Evolutionary conservation across 2,329 filamentous ascomycete species (phyloP), one percentile per base, ranked within the genome.

Genomic region (Monosporascus cannonballus): DNA sequence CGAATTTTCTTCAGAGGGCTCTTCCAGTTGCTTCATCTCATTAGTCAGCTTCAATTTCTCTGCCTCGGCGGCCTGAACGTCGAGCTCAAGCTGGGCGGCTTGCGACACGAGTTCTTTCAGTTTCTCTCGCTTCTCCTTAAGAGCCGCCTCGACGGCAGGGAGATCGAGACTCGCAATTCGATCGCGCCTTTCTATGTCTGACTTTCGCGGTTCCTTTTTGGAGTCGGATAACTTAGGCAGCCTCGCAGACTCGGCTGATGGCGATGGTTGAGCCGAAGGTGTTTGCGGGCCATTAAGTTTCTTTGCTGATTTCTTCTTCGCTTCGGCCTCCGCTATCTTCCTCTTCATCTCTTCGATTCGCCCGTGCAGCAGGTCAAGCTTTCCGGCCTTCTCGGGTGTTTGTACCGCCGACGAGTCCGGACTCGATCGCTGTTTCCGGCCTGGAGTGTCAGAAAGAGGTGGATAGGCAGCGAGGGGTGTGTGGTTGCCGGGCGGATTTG

Each of bases 291-390:
- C 52, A 39, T 54, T 60, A 27, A 53, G 47, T 46, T 54, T 65
- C 44, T 63, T 64, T 14, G 61, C 59, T 47, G 61, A 61, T 61
- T 77, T 76, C 59, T 76, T 78, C 59, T 76, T 78, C 9, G 80
- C 80, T 64, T 84, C 80, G 17, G 78, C 78, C 59, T 82, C 76
- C 2, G 80, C 80, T 60, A 84, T 84, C 57, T 71, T 77, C 36
- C 73, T 72, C 62, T 81, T 84, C 71, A 85, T 78, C 50, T 78
- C 75, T 59, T 84, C 78, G 34, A 87, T 86, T 57, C 79, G 75
- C 52, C 76, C 77, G 42, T 62, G 62, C 7, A 69, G 51, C 6
- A 66, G 20, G 50, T 63, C 57, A 18, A 68, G 61, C 42, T 67
- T 66, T 20, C 59, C 57, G 14, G 58, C 61, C 47, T 58, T 52